Evolutionary conservation across 495 filamentous ascomycete species (phyloP).

Genomic region (Penicillium longicatenatum): DNA sequence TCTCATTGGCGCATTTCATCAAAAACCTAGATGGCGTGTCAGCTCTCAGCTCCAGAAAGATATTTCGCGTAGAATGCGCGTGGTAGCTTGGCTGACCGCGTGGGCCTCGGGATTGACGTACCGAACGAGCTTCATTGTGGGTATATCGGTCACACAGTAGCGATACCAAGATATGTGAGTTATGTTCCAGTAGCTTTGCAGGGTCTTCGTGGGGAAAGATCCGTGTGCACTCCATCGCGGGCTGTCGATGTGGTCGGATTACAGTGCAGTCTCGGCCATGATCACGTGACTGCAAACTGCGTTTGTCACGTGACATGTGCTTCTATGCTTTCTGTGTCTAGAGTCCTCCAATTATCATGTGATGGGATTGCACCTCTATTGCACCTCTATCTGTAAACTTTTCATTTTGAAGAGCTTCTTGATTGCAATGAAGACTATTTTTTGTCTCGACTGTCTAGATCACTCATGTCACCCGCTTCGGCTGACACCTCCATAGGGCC

Average conservation of each 20-base stretch:
- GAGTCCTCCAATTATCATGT: not conserved
- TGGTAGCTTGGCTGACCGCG: slow-evolving; percentile 11
- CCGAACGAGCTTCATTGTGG: slow-evolving; percentile 97
- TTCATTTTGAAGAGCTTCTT: too few relatives aligned
- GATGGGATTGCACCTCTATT: not conserved
- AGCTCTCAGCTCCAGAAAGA: slow-evolving; percentile 19
- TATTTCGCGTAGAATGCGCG: slow-evolving; percentile 16
- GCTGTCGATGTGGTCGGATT: slow-evolving; percentile 20
- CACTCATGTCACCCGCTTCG: not conserved
- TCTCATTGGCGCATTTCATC: slow-evolving; percentile 98
- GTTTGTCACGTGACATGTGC: slow-evolving; percentile 10
- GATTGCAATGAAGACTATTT: too few relatives aligned
- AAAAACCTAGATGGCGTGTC: slow-evolving; percentile 68
- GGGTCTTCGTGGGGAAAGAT: slow-evolving; percentile 15
- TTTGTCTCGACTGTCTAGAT: too few relatives aligned
- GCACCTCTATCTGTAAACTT: not conserved
- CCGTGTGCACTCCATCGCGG: slow-evolving; percentile 13
- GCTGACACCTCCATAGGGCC: not conserved
- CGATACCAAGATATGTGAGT: not conserved
- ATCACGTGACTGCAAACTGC: slow-evolving; percentile 13
- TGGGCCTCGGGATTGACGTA: slow-evolving; percentile 50
- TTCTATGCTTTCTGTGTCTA: too few relatives aligned
- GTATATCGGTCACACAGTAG: slow-evolving; percentile 5
- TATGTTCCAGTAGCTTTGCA: slow-evolving; percentile 9
- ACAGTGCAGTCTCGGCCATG: slow-evolving; percentile 21